Evolutionary conservation across 192 early-diverging fungal species (phyloP), one percentile per base, ranked within the genome.

Genomic region (Podila epigama): DNA sequence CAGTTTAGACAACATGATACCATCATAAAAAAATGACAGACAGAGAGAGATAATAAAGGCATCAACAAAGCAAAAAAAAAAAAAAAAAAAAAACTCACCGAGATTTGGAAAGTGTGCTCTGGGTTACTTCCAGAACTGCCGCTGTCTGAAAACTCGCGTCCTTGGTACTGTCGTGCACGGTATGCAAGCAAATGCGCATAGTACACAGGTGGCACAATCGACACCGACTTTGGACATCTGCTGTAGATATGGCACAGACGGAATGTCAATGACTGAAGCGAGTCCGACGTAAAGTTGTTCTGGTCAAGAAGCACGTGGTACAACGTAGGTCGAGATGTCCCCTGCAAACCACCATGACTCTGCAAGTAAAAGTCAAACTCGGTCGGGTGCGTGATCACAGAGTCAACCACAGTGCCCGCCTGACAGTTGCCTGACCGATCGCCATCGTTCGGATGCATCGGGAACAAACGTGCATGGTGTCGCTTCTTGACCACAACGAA

Each of bases 281-380:
- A 82, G 57, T 95, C 91, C 9, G 88, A 67, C 6, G 87, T 82
- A 48, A 94, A 93, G 8, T 81, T 63, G 71, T 93, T 91, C 42
- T 96, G 93, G 66, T 97, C 92, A 63, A 90, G 77, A 48, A 97
- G 75, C 4, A 96, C 93, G 55, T 91, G 89, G 87, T 97, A 97
- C 79, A 94, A 89, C 0, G 93, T 94, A 0, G 96, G 93, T 31
- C 94, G 89, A 34, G 94, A 95, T 0, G 95, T 96, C 40, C 96
- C 96, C 68, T 95, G 96, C 35, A 96, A 84, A 27, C 95, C 95
- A 0, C 90, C 89, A 62, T 97, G 96, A 32, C 93, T 89, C 70
- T 90, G 91, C 52, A 97, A 73, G 60, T 90, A 83, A 79, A 97
- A 97, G 79, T 97, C 91, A 80, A 88, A 91, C 58, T 91, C 84